Percentiles rank a stretch among this genome's conserved stretches.
Evolutionary conservation across 352 stramenopile genomes (phyloP).

Genomic region (Phytophthora cryptogea): DNA sequence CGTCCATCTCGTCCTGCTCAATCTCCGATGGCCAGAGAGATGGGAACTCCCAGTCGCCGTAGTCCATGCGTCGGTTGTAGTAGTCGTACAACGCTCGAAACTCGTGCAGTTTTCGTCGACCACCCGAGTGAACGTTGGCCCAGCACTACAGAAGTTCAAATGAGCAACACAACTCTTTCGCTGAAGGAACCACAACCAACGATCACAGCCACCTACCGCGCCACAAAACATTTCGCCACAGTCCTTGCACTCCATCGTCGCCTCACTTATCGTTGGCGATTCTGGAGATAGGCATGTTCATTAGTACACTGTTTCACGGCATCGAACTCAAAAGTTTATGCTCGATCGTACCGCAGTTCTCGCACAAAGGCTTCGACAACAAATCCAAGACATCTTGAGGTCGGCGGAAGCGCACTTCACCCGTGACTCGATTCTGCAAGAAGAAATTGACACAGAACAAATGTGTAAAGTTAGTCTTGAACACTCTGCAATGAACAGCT

Average conservation of each 20-base stretch:
- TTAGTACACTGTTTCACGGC: neutral
- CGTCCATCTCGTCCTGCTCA: constrained; percentile 85
- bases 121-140: constrained; percentile 85
- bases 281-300: constrained; percentile 1
- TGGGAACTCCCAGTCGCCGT: constrained; percentile 90
- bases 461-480: constrained; percentile 6
- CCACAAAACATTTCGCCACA: constrained; percentile 92
- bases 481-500: neutral
- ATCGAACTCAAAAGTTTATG: neutral
- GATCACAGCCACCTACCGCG: constrained; percentile 34
- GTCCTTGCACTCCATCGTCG: constrained; percentile 86
- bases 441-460: neutral
- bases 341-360: constrained; percentile 80
- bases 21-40: constrained; percentile 91
- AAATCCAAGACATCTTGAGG: constrained; percentile 93
- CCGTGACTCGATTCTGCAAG: constrained; percentile 90
- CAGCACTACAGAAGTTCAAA: constrained; percentile 66
- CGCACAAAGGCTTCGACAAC: constrained; percentile 83
- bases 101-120: constrained; percentile 71
- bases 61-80: constrained; percentile 92
- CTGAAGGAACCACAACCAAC: constrained; percentile 8
- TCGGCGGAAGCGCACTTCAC: constrained; percentile 90
- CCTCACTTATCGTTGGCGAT: constrained; percentile 38
- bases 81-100: constrained; percentile 93
- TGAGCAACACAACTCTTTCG: constrained; percentile 16